Conservation (phyloP, 148 eudicot genomes). For the Rhododendron ferrugineum region DNA sequence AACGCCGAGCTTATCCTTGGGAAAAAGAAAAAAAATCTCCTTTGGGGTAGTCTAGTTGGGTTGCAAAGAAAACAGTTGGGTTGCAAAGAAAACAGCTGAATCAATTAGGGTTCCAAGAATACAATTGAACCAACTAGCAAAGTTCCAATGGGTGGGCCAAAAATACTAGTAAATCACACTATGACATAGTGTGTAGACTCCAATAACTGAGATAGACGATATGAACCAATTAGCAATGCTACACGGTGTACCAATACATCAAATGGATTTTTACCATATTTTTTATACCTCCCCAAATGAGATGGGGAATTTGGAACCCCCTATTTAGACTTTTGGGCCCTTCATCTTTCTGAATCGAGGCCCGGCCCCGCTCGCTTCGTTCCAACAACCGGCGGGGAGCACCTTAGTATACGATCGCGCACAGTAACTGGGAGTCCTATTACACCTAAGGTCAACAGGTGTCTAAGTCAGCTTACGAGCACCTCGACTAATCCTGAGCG, state of each 20-base stretch:
- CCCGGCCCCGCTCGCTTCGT: neutral
- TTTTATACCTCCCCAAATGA: neutral
- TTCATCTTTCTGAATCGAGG: neutral
- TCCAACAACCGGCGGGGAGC: neutral
- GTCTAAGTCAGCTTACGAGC: neutral
- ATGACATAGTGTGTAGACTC: neutral
- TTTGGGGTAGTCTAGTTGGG: neutral
- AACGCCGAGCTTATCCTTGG: neutral
- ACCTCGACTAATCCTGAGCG: too few relatives aligned
- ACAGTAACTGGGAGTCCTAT: too few relatives aligned
- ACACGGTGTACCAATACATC: neutral
- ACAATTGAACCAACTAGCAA: neutral
- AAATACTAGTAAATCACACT: neutral
- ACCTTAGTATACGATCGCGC: neutral
- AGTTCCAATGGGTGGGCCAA: neutral
- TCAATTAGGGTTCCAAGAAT: neutral
- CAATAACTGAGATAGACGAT: neutral
- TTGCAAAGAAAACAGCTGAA: neutral
- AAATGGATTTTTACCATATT: neutral
- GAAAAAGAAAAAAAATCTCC: too few relatives aligned
- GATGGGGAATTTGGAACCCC: too few relatives aligned
- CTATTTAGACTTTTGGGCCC: too few relatives aligned
- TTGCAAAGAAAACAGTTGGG: neutral
- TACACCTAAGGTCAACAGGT: too few relatives aligned
- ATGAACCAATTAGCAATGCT: neutral